Evolutionary conservation across 2,329 filamentous ascomycete genomes (phyloP).

Genomic region (Didymosphaeria variabile): DNA sequence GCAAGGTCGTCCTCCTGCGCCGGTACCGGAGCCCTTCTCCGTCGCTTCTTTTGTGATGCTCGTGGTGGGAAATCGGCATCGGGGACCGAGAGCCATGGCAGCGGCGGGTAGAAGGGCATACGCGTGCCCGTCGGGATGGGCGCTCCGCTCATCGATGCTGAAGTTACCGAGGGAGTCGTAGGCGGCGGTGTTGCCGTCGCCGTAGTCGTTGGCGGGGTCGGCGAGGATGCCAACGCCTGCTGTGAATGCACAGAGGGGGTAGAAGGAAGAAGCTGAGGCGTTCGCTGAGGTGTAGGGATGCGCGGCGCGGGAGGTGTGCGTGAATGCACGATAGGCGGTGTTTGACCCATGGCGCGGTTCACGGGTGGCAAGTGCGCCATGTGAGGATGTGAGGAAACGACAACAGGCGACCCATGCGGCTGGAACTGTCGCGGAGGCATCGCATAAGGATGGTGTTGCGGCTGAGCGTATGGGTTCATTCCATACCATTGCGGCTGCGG

Average conservation of each 20-base stretch:
- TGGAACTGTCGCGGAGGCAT: conserved; percentile 51
- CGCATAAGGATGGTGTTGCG: conserved; percentile 49
- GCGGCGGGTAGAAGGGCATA: conserved; percentile 60
- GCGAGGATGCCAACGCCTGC: conserved; percentile 42
- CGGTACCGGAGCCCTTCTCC: conserved; percentile 51
- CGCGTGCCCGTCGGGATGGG: conserved; percentile 34
- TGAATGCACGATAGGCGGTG: conserved; percentile 49
- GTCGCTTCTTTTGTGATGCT: conserved; percentile 56
- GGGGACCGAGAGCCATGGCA: conserved; percentile 69
- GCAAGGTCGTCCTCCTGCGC: conserved; percentile 55
- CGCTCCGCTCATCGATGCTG: conserved; percentile 25
- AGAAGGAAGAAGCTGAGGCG: conserved; percentile 43
- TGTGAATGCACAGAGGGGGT: conserved; percentile 49
- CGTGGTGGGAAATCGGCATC: conserved; percentile 64
- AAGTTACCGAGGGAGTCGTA: conserved; percentile 31
- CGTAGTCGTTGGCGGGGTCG: conserved; percentile 42
- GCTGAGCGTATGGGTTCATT: conserved; percentile 47
- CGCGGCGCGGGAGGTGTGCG: conserved; percentile 45
- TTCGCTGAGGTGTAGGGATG: conserved; percentile 42
- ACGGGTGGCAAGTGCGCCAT: conserved; percentile 59
- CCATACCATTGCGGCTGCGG: conserved; percentile 53
- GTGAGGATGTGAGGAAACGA: conserved; percentile 57
- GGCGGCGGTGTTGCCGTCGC: conserved; percentile 43
- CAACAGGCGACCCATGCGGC: conserved; percentile 54
- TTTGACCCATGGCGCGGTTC: conserved; percentile 49